Evolutionary conservation across 257 asterid genomes (phyloP).

Genomic region (Verbascum thapsus): DNA sequence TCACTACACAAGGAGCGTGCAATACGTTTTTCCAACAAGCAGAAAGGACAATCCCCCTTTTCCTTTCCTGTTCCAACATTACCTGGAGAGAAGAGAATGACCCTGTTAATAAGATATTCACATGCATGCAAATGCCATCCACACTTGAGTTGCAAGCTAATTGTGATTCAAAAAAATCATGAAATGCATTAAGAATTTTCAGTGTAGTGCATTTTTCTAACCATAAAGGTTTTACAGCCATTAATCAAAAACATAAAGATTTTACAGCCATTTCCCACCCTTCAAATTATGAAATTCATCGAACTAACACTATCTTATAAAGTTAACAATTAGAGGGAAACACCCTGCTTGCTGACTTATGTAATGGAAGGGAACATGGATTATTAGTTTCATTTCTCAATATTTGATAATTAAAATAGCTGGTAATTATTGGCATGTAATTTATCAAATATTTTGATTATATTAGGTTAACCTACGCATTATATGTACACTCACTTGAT

Average conservation of each 20-base stretch:
- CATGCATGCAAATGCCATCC: constrained; percentile 3
- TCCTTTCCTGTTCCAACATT: constrained; percentile 65
- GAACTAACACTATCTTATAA: constrained; percentile 6
- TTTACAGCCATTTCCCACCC: background rate
- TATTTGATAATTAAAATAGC: constrained; percentile 1
- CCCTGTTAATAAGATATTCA: constrained; percentile 17
- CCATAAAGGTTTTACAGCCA: background rate
- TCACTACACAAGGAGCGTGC: constrained; percentile 74
- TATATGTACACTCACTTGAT: constrained; percentile 14
- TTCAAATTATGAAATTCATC: constrained; percentile 4
- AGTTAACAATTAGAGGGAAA: background rate
- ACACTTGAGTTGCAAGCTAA: constrained; percentile 11
- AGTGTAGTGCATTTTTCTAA: background rate
- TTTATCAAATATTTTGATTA: constrained; percentile 15
- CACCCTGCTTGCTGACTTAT: background rate
- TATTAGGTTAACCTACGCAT: background rate
- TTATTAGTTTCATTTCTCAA: constrained; percentile 7
- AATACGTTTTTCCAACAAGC: constrained; percentile 85
- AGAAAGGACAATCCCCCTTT: constrained; percentile 93
- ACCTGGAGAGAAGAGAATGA: constrained; percentile 45
- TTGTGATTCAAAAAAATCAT: constrained; percentile 10
- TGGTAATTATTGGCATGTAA: constrained; percentile 6
- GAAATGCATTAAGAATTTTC: background rate
- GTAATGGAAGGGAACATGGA: background rate
- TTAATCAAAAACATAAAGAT: constrained; percentile 6